These are phyloP conservation scores for Lycium barbarum DNA, from an alignment of 257 asterid species.

Conservation along the genomic window DNA sequence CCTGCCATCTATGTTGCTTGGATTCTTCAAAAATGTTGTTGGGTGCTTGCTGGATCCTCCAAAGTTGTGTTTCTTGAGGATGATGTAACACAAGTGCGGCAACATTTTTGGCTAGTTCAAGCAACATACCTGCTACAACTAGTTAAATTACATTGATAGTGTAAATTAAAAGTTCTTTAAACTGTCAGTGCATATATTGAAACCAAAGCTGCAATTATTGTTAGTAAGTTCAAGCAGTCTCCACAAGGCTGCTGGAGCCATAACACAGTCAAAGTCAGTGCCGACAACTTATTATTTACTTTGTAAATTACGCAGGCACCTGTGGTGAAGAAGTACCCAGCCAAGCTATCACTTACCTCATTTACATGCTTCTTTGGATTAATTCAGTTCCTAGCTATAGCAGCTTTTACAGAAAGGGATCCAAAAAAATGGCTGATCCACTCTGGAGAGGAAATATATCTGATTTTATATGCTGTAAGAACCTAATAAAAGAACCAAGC, in stretches of 20 bases:
- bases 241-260: neutral
- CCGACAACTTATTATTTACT: neutral
- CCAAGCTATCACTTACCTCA: slow-evolving; percentile 83
- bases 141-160: neutral
- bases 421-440: slow-evolving; percentile 70
- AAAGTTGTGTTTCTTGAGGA: too few species aligned
- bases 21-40: neutral
- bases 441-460: slow-evolving; percentile 67
- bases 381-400: slow-evolving; percentile 74
- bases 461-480: slow-evolving; percentile 81
- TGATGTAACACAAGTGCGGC: too few species aligned
- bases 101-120: neutral
- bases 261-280: neutral
- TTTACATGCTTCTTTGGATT: slow-evolving; percentile 86
- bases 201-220: neutral
- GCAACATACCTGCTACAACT: neutral
- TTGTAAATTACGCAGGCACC: slow-evolving; percentile 66
- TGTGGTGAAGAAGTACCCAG: slow-evolving; percentile 81
- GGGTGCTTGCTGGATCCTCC: neutral
- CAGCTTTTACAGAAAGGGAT: slow-evolving; percentile 80
- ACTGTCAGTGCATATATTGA: neutral
- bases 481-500: slow-evolving; percentile 27
- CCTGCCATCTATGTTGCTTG: neutral
- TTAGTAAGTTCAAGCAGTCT: neutral
- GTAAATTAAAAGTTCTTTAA: neutral